These are phyloP conservation scores for Salix caprea DNA, from an alignment of 345 rosid species.

Conservation along the genomic window DNA sequence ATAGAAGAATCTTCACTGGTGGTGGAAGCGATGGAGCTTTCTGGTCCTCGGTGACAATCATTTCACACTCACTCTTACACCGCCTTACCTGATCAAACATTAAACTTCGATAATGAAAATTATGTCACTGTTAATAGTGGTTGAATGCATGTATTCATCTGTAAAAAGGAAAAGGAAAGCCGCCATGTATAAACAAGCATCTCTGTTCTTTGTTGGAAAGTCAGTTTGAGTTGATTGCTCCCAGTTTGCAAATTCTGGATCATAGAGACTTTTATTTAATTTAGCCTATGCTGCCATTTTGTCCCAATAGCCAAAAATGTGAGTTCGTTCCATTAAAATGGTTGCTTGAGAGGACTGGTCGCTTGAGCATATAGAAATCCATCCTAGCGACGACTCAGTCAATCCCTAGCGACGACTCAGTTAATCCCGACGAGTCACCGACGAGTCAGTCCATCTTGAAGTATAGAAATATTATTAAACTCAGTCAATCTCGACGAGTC, in stretches of 20 bases:
- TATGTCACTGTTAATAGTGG: slow-evolving; percentile 26
- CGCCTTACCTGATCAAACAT: neutral
- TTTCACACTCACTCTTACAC: neutral
- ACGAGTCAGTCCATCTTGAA: no score
- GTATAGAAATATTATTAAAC: no score
- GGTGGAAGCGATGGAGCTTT: slow-evolving; percentile 94
- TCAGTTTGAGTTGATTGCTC: slow-evolving; percentile 10
- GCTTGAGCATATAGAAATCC: no score
- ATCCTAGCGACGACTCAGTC: no score
- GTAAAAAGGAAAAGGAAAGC: slow-evolving; percentile 36
- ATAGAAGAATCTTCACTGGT: slow-evolving; percentile 90
- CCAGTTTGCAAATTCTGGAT: neutral
- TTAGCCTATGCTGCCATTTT: neutral
- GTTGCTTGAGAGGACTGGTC: no score
- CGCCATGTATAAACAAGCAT: slow-evolving; percentile 21
- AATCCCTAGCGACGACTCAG: no score
- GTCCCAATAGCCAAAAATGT: neutral
- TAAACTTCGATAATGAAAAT: slow-evolving; percentile 11
- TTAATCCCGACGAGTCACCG: no score
- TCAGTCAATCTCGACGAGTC: no score
- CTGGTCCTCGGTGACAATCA: slow-evolving; percentile 70
- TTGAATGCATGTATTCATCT: slow-evolving; percentile 41
- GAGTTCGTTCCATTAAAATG: no score
- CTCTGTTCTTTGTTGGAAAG: slow-evolving; percentile 13
- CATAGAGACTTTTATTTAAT: neutral